phyloP scores from a whole-genome alignment of 176 grass and related monocot species.

The Oryza officinalis region DNA sequence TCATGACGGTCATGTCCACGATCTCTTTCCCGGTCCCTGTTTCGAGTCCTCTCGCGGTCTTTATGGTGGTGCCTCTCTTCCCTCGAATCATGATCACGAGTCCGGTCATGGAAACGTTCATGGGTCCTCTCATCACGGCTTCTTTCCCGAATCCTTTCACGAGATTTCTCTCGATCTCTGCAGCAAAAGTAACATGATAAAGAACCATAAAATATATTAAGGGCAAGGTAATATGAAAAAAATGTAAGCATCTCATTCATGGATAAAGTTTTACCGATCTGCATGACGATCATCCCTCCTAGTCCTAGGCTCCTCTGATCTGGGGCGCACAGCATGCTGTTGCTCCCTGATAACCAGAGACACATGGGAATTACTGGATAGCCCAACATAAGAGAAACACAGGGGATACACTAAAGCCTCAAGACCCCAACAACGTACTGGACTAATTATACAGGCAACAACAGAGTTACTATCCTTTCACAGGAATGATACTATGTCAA shows the following conservation, averaged over 20 bases:
- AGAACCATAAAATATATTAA: not conserved
- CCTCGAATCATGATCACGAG: constrained; percentile 48
- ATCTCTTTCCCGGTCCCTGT: constrained; percentile 51
- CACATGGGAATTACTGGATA: not conserved
- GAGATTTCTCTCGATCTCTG: constrained; percentile 57
- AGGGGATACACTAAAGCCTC: not conserved
- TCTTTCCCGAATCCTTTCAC: constrained; percentile 45
- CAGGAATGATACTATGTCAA: not conserved
- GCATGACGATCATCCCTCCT: constrained; percentile 56
- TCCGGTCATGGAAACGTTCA: constrained; percentile 46
- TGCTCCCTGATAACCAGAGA: constrained; percentile 50
- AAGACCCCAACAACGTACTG: not conserved
- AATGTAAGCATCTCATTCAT: constrained; percentile 8
- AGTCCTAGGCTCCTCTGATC: constrained; percentile 69
- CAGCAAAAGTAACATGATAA: not conserved
- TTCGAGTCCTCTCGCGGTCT: constrained; percentile 54
- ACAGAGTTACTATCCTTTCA: constrained; percentile 2
- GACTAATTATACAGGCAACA: not conserved
- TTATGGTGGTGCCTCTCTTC: constrained; percentile 55
- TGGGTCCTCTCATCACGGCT: constrained; percentile 47
- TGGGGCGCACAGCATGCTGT: constrained; percentile 42
- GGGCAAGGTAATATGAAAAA: not conserved
- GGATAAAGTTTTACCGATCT: constrained; percentile 45
- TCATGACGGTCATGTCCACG: constrained; percentile 44
- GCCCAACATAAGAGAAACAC: not conserved